phyloP scores from a whole-genome alignment of 1,139 yeast genomes.

The Taphrina populina region DNA sequence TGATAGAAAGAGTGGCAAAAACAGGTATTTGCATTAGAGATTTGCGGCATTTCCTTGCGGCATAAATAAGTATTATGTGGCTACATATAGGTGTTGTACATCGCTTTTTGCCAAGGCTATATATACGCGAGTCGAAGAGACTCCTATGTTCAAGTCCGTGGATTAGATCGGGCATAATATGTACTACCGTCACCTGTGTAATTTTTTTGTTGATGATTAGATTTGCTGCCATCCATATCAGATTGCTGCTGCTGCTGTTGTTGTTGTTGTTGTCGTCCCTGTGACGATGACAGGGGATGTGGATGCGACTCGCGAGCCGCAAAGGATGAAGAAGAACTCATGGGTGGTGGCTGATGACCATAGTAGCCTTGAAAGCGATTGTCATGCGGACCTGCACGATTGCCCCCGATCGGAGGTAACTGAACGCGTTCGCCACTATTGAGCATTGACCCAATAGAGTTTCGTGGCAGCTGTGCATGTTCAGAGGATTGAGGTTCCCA shows the following conservation, averaged over 20 bases:
- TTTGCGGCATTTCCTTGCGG: too few species aligned
- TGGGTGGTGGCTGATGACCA: neutral
- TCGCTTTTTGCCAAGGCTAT: too few species aligned
- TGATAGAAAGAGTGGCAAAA: slow-evolving; percentile 19
- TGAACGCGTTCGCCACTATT: slow-evolving; percentile 21
- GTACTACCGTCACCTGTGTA: neutral
- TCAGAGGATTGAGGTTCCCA: neutral
- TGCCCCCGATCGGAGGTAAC: slow-evolving; percentile 11
- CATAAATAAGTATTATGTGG: too few species aligned
- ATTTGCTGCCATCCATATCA: too few species aligned
- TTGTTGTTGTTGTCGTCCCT: neutral
- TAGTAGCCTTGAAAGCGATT: neutral
- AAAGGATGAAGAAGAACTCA: too few species aligned
- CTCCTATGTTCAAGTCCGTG: too few species aligned
- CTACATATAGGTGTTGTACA: too few species aligned
- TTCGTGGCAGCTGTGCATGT: slow-evolving; percentile 8
- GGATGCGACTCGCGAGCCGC: too few species aligned
- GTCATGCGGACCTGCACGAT: neutral
- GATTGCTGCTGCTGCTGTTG: slow-evolving; percentile 3
- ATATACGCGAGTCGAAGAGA: too few species aligned
- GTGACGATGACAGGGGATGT: neutral
- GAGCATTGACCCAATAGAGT: slow-evolving; percentile 23
- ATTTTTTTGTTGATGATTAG: slow-evolving; percentile 1
- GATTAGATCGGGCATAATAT: too few species aligned
- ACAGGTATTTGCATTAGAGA: slow-evolving; percentile 4